Base-by-base conservation (phyloP, 192 early-diverging fungal species). In the Coemansia sp. region DNA sequence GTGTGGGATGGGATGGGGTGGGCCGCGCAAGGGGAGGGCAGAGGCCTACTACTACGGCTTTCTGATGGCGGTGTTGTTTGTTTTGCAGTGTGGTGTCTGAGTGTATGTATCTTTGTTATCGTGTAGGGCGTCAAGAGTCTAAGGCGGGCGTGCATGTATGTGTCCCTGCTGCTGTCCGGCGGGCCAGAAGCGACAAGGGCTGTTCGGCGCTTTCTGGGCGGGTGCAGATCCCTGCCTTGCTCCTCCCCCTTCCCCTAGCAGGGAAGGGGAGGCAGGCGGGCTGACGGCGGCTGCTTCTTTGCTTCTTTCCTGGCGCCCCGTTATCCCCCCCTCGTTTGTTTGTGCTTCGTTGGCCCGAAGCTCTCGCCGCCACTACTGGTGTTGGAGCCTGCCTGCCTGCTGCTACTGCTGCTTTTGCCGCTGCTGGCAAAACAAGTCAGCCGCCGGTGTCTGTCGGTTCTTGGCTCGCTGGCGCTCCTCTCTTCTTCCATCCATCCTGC, bases 191-290 rank as follows among this genome's bases (percentile, higher is more conserved):
- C 29, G 25, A 56, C 6, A 49, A 35, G 25, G 17, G n/a, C n/a
- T 56, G 53, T 29, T 17, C 27, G 53, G 53, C 31, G 53, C 29
- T 56, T 56, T 56, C 53, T 56, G 53, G 15, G n/a, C 53, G 27
- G 53, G 31, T 17, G 53, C 53, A 56, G 53, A 56, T 56, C 53
- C 53, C 53, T 35, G 53, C 27, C 32, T n/a, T n/a, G n/a, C n/a
- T n/a, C n/a, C n/a, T n/a, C n/a, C n/a, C n/a, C n/a, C n/a, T n/a
- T n/a, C n/a, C n/a, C n/a, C n/a, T n/a, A n/a, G n/a, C n/a, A n/a
- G n/a, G n/a, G n/a, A n/a, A n/a, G 53, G 53, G 53, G 49, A 45
- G 24, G 64, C 38, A 22, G 47, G 64, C 38, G 39, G 39, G 19
- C 41, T 41, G 53, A 15, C 36, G 43, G n/a, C 57, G 46, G 17